Percentiles rank a stretch among this genome's conserved stretches.
Conservation (phyloP, 805 yeast species). For the Blastobotrys americana region DNA sequence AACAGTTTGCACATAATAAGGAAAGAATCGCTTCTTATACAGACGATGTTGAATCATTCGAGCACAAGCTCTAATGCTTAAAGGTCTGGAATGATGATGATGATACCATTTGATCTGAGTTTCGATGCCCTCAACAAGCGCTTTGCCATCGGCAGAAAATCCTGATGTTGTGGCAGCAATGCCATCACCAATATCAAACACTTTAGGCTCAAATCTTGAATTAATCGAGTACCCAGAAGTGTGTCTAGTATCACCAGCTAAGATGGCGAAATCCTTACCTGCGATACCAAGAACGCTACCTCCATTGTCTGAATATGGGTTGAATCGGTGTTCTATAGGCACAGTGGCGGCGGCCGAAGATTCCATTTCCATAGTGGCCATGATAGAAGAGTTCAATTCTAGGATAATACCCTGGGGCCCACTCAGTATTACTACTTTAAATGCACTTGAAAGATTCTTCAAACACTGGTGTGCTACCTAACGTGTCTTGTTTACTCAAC, state of each 20-base stretch:
- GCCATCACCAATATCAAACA: slow-evolving; percentile 82
- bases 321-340: slow-evolving; percentile 88
- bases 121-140: slow-evolving; percentile 66
- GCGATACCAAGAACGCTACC: slow-evolving; percentile 97
- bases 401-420: too few relatives aligned
- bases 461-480: too few relatives aligned
- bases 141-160: slow-evolving; percentile 89
- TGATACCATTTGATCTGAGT: slow-evolving; percentile 69
- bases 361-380: too few relatives aligned
- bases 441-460: too few relatives aligned
- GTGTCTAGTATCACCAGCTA: slow-evolving; percentile 98
- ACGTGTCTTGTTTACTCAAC: too few relatives aligned
- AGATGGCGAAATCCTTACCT: slow-evolving; percentile 91
- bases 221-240: slow-evolving; percentile 90
- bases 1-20: slow-evolving; percentile 91
- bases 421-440: too few relatives aligned
- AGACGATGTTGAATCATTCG: slow-evolving; percentile 83
- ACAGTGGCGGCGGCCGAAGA: too few relatives aligned
- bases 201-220: slow-evolving; percentile 86
- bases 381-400: too few relatives aligned
- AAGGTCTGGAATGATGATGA: slow-evolving; percentile 71
- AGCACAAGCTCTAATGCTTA: slow-evolving; percentile 70
- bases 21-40: slow-evolving; percentile 92
- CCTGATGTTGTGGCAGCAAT: slow-evolving; percentile 89
- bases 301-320: slow-evolving; percentile 92